Evolutionary conservation across 352 stramenopile species (phyloP).

Genomic region (Phytophthora brassicae): DNA sequence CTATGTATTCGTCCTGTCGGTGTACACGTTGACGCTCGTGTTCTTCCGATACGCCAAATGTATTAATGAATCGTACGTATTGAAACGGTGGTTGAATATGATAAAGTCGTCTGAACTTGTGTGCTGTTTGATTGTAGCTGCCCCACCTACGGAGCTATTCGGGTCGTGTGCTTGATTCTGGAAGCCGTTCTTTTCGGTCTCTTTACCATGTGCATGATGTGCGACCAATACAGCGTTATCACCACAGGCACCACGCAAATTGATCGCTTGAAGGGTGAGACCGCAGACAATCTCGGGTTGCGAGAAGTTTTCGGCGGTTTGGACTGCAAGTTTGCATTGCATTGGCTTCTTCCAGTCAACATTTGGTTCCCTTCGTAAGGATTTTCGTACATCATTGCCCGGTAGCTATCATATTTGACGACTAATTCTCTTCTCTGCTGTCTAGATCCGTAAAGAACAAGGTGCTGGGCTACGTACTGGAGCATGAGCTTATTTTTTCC

Average conservation of each 20-base stretch:
- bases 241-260: conserved; percentile 96
- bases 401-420: neutral
- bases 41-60: conserved; percentile 88
- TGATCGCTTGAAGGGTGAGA: conserved; percentile 95
- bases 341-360: conserved; percentile 85
- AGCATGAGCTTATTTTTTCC: conserved; percentile 64
- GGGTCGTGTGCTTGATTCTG: conserved; percentile 85
- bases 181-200: conserved; percentile 96
- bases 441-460: conserved; percentile 80
- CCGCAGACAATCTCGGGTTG: conserved; percentile 67
- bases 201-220: conserved; percentile 99
- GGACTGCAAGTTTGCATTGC: conserved; percentile 54
- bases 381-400: neutral
- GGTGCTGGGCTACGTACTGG: conserved; percentile 80
- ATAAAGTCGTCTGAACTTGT: neutral
- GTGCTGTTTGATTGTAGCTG: conserved; percentile 41
- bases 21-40: conserved; percentile 94
- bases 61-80: conserved; percentile 78
- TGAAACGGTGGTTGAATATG: neutral
- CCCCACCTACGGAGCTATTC: conserved; percentile 70
- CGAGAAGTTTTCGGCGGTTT: conserved; percentile 82
- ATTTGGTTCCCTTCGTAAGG: conserved; percentile 87
- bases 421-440: neutral
- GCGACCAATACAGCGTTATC: conserved; percentile 98
- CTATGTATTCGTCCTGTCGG: conserved; percentile 94